Evolutionary conservation across 345 rosid genomes (phyloP).

Genomic region (Eucalyptus albens): DNA sequence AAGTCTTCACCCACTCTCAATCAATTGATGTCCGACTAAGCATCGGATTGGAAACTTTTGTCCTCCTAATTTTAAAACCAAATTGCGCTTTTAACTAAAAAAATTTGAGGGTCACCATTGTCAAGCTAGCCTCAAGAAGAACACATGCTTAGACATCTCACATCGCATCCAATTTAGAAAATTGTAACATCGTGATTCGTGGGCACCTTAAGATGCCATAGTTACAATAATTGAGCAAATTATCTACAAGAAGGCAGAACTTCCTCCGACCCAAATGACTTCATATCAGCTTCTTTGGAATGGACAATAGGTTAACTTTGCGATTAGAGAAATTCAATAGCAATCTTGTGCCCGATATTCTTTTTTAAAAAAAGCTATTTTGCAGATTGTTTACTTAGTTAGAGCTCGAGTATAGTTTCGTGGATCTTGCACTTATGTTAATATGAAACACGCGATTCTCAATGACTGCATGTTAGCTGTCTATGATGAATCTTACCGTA

Average conservation of each 20-base stretch:
- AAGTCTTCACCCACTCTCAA: background rate
- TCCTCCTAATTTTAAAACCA: background rate
- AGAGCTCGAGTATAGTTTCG: too few species aligned
- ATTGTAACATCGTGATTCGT: background rate
- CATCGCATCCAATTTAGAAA: rapidly evolving
- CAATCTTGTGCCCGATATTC: background rate
- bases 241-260: background rate
- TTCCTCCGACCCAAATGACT: background rate
- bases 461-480: background rate
- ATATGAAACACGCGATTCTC: background rate
- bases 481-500: background rate
- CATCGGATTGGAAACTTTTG: background rate
- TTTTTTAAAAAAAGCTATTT: too few species aligned
- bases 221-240: background rate
- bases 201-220: background rate
- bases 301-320: background rate
- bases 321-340: background rate
- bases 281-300: background rate
- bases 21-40: background rate
- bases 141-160: background rate
- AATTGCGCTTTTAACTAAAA: background rate
- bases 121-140: background rate
- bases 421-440: background rate
- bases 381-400: too few species aligned
- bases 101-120: rapidly evolving